phyloP scores from a whole-genome alignment of 208 protist species.

The Borovskyia barvae region DNA sequence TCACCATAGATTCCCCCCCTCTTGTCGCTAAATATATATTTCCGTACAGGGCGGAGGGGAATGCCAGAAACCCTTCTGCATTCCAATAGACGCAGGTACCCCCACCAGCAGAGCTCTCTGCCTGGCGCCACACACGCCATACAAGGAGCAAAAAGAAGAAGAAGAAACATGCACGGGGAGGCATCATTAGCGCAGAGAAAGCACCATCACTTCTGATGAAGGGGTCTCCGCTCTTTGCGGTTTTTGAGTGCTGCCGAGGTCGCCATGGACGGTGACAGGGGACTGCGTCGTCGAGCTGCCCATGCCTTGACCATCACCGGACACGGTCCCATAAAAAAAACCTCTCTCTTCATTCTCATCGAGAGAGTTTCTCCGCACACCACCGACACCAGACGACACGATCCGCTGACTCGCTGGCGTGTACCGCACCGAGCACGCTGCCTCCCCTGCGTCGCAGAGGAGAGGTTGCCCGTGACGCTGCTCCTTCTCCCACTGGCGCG shows the following conservation, averaged over 20 bases:
- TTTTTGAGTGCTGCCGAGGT: constrained; percentile 1
- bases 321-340: too few species aligned
- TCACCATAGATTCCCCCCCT: too few species aligned
- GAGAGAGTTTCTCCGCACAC: too few species aligned
- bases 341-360: too few species aligned
- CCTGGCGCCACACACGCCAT: background rate
- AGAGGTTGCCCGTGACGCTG: background rate
- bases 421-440: background rate
- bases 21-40: too few species aligned
- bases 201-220: constrained; percentile 19
- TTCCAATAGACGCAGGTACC: too few species aligned
- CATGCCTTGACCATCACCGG: too few species aligned
- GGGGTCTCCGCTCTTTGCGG: background rate
- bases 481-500: constrained; percentile 22
- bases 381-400: too few species aligned
- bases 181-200: constrained; percentile 1
- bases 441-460: background rate
- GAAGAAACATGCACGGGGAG: background rate
- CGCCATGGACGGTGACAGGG: background rate
- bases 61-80: too few species aligned
- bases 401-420: background rate
- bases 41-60: too few species aligned
- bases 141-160: background rate
- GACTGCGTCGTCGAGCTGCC: too few species aligned
- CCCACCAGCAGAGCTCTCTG: too few species aligned